These are phyloP conservation scores for Fusarium lateritium DNA, from an alignment of 2,329 filamentous ascomycete genomes.

Conservation along the genomic window DNA sequence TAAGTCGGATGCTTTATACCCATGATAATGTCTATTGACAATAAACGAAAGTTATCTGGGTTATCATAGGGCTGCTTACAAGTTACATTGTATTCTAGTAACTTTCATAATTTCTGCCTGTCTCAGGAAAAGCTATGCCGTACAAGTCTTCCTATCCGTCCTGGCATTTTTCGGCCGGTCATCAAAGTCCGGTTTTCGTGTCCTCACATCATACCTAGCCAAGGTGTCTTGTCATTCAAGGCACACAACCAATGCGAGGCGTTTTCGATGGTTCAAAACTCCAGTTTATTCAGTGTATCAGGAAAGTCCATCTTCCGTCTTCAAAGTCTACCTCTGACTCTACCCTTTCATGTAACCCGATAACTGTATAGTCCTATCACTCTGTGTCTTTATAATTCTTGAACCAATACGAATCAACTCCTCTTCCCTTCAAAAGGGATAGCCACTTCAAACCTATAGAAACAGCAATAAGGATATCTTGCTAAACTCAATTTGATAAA, in stretches of 20 bases:
- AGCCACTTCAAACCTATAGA: constrained; percentile 5
- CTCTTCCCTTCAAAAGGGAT: constrained; percentile 1
- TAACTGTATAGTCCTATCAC: constrained; percentile 4
- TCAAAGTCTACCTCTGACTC: constrained; percentile 14
- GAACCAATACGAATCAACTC: constrained; percentile 21
- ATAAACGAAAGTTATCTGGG: too few species aligned
- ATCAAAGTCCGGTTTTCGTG: constrained; percentile 40
- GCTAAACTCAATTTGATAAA: constrained; percentile 74
- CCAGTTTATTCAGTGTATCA: constrained; percentile 1
- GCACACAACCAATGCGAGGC: constrained; percentile 3
- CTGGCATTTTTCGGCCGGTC: constrained; percentile 11
- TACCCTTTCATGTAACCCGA: background rate
- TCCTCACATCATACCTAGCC: background rate
- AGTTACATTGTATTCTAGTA: too few species aligned
- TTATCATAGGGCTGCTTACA: too few species aligned
- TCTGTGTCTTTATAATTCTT: constrained; percentile 14
- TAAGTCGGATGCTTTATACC: too few species aligned
- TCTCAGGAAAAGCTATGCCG: too few species aligned
- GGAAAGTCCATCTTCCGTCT: background rate
- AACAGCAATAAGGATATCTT: constrained; percentile 34
- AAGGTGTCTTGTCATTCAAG: too few species aligned
- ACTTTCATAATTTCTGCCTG: too few species aligned
- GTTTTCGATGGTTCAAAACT: background rate
- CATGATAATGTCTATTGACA: too few species aligned
- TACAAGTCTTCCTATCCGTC: too few species aligned